Evolutionary conservation across 1,284 basidiomycete genomes (phyloP).

Genomic region (Ganoderma leucocontextum): DNA sequence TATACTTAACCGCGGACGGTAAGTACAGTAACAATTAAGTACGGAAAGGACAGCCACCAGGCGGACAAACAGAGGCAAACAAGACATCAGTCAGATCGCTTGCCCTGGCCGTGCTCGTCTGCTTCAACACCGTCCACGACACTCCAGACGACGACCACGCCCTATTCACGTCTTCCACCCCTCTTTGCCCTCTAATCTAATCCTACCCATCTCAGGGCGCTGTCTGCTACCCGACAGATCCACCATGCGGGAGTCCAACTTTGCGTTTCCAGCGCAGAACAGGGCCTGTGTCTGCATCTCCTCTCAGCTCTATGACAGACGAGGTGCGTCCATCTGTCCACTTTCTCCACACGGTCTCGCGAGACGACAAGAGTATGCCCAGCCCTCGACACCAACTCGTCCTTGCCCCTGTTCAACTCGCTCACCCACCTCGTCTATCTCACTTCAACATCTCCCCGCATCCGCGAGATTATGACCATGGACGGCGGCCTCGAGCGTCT

Average conservation of each 20-base stretch:
- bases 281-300: slow-evolving; percentile 96
- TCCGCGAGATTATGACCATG: slow-evolving; percentile 97
- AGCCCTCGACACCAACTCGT: slow-evolving; percentile 95
- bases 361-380: background rate
- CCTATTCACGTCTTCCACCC: slow-evolving; percentile 11
- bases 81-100: slow-evolving; percentile 44
- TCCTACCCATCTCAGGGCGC: slow-evolving; percentile 5
- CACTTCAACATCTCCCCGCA: slow-evolving; percentile 96
- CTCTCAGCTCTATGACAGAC: slow-evolving; percentile 92
- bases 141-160: slow-evolving; percentile 27
- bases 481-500: slow-evolving; percentile 97
- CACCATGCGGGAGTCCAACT: slow-evolving; percentile 95
- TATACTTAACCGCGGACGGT: background rate
- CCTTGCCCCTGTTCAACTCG: slow-evolving; percentile 95
- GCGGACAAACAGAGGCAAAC: slow-evolving; percentile 42
- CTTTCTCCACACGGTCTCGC: slow-evolving; percentile 21
- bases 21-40: background rate
- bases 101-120: slow-evolving; percentile 30
- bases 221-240: slow-evolving; percentile 9
- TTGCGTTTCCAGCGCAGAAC: slow-evolving; percentile 94
- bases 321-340: slow-evolving; percentile 65
- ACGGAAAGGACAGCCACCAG: slow-evolving; percentile 31
- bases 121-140: slow-evolving; percentile 35
- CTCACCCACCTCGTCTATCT: slow-evolving; percentile 97
- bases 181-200: background rate